These are phyloP conservation scores for Cryphonectria radicalis DNA, from an alignment of 2,329 filamentous ascomycete genomes.

Conservation along the genomic window DNA sequence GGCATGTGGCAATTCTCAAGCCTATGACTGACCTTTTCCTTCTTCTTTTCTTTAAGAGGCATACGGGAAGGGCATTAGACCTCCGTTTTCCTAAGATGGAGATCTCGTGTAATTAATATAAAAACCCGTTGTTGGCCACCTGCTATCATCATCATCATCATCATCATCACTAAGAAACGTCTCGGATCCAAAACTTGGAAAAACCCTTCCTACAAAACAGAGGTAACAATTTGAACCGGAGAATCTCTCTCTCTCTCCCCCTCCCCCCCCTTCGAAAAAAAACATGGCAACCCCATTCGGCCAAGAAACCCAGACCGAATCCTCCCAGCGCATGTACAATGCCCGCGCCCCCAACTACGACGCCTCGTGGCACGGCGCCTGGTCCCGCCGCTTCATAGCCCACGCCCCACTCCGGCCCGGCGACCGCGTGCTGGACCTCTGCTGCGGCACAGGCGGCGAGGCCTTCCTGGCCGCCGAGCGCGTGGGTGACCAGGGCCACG, in stretches of 20 bases:
- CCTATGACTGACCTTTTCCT: background rate
- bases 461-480: slow-evolving; percentile 36
- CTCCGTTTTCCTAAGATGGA: background rate
- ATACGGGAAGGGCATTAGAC: background rate
- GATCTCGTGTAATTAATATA: background rate
- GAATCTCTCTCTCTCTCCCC: too few species aligned
- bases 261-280: background rate
- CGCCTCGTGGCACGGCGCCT: slow-evolving; percentile 41
- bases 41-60: background rate
- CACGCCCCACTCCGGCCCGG: slow-evolving; percentile 34
- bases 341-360: slow-evolving; percentile 39
- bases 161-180: too few species aligned
- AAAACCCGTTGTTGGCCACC: too few species aligned
- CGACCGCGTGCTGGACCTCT: slow-evolving; percentile 39
- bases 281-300: slow-evolving; percentile 24
- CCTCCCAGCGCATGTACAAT: slow-evolving; percentile 39
- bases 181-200: too few species aligned
- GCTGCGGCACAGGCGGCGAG: slow-evolving; percentile 43
- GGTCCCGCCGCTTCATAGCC: slow-evolving; percentile 38
- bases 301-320: slow-evolving; percentile 31
- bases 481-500: slow-evolving; percentile 35
- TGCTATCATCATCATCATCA: background rate
- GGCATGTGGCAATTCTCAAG: background rate
- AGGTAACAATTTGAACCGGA: background rate
- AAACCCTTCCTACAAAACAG: background rate